A percentile compares a stretch with the other conserved stretches of the same genome.
These are phyloP conservation scores for Alternaria burnsii DNA, from an alignment of 2,329 filamentous ascomycete species.

Conservation along the genomic window DNA sequence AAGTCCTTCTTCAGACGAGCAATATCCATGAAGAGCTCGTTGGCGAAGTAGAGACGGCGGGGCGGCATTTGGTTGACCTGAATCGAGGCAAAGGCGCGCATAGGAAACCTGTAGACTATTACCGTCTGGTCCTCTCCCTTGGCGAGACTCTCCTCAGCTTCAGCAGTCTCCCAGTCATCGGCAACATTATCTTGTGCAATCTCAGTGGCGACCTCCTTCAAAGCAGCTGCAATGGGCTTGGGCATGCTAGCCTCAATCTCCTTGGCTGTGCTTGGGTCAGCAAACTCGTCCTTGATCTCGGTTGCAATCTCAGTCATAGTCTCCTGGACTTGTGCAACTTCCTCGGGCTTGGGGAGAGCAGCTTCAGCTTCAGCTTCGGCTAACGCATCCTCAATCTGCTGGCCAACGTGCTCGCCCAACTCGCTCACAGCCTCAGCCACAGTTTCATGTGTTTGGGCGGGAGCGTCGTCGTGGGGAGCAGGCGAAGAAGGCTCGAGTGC, in stretches of 20 bases:
- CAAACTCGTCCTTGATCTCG: conserved; percentile 57
- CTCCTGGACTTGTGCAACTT: conserved; percentile 64
- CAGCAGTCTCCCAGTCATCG: conserved; percentile 93
- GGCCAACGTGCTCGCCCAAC: conserved; percentile 67
- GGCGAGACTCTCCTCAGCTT: conserved; percentile 72
- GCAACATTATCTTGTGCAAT: conserved; percentile 66
- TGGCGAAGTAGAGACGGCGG: conserved; percentile 70
- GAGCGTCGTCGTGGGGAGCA: conserved; percentile 28
- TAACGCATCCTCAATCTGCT: conserved; percentile 72
- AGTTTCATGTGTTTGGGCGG: conserved; percentile 61
- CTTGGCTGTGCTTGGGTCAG: conserved; percentile 62
- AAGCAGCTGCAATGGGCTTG: conserved; percentile 62
- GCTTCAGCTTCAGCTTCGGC: conserved; percentile 49
- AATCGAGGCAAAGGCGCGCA: conserved; percentile 95
- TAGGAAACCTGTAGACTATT: conserved; percentile 92
- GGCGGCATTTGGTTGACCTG: conserved; percentile 68
- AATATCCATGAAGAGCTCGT: conserved; percentile 88
- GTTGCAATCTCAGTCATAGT: conserved; percentile 61
- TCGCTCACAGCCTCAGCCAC: conserved; percentile 75
- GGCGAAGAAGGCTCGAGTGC: conserved; percentile 45
- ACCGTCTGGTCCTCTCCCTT: conserved; percentile 75
- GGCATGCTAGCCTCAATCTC: conserved; percentile 64
- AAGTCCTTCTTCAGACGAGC: conserved; percentile 97
- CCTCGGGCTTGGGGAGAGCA: conserved; percentile 51
- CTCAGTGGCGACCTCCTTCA: conserved; percentile 67